Evolutionary conservation across 441 rosid genomes (phyloP), one percentile per base, ranked within the genome.

Genomic region (Eruca vesicaria): DNA sequence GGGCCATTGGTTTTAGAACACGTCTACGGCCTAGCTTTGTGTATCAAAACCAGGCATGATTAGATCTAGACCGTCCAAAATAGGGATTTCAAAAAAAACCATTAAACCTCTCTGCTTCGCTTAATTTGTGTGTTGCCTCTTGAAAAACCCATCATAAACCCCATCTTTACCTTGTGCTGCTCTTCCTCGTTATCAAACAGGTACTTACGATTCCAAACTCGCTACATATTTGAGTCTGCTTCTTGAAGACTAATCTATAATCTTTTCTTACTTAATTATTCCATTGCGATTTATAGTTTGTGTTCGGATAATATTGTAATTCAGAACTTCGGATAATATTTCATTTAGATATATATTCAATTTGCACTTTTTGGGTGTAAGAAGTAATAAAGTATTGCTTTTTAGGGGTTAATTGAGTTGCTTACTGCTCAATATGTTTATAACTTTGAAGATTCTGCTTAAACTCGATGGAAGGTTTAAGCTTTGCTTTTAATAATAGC

Each of bases 51-150:
- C 11, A 38, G 16, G 19, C 4, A 12, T 38, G 64, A 63, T 19
- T 10, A 35, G 18, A 63, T 63, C 52, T 28, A 38, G 68, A 38
- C 68, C 68, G 68, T 63, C 53, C 68, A 63, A 63, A 36, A 38
- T 38, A 38, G 53, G 53, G 68, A 21, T 38, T 26, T 63, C 19
- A 33, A 62, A 59, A 26, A 19, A 20, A 11, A 4, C 6, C 14
- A 62, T 9, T 5, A 18, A 62, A 18, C 29, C 26, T 33, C 36
- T 16, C 16, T 41, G 43, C 23, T 32, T 32, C 66, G 16, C 14
- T 15, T 19, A 5, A 19, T 62, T 6, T 35, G 6, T 20, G 10
- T 19, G 23, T 62, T 7, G n/a, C 65, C 21, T 61, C 28, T 33
- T 10, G 28, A 32, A 31, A 50, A 19, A 31, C 35, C 38, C 14